Base-by-base conservation (phyloP, 306 rosid species). In the Lablab purpureus region DNA sequence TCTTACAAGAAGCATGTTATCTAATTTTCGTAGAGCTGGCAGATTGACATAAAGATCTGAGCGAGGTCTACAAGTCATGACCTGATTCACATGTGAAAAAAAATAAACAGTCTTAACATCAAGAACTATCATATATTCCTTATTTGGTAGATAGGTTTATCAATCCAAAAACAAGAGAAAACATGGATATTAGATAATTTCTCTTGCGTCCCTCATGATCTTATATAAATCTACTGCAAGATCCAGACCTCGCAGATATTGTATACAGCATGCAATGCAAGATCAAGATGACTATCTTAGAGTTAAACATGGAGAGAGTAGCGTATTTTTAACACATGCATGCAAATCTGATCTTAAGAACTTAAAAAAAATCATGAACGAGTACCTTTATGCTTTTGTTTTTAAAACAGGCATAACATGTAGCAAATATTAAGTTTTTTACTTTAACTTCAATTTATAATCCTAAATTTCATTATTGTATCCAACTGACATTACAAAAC, bases 1-100 rank as follows among this genome's bases (percentile, higher is more conserved):
- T 78, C 97, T 88, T 91, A 94, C 99, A 36, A 94, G 95, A 83
- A 95, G 95, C 98, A 92, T 92, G 89, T 92, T 91, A 71, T 95
- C 99, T 82, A 95, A 54, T 90, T 95, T 92, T 13, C 96, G 82
- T 56, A 95, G 73, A 11, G 98, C 98, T 10, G 98, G 98, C 5
- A 95, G 97, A 80, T 95, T 95, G 65, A 90, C 92, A 15, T 91
- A 95, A n/a, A 95, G 92, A 90, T 95, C 98, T 11, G 88, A 84
- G 41, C 99, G 96, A 0, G 93, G 97, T 81, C 94, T 91, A 85
- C 97, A 86, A 52, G 89, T 87, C 99, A 95, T 92, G 82, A 92
- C 91, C 99, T 94, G 83, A 72, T 81, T 82, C 79, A 69, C n/a
- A 79, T 18, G 59, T 70, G 51, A 79, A 46, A 74, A 78, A 79